Evolutionary conservation across 2,329 filamentous ascomycete genomes (phyloP), one percentile per base, ranked within the genome.

Genomic region (Neodidymelliopsis sp.): DNA sequence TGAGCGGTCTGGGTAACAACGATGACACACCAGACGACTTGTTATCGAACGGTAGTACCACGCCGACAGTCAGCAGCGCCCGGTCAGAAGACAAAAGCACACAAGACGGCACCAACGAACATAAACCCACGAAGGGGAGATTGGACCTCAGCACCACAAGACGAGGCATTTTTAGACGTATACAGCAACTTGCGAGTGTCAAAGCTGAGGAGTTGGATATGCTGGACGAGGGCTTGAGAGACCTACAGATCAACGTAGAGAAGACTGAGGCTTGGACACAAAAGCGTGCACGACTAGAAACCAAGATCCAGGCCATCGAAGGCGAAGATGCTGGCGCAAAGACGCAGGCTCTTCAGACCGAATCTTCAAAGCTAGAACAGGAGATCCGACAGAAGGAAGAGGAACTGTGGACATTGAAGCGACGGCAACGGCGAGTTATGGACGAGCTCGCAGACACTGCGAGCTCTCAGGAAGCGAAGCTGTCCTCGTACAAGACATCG

Each of bases 401-500:
- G 60, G 81, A 82, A 56, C 75, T 92, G 2, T 75, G 79, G 18
- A 78, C 79, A 3, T 77, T 91, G 73, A 84, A 84, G 59, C 80
- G 78, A 35, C 77, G 82, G 20, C 83, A 85, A 57, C 75, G 79
- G n/a, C 81, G 79, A 65, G 70, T 91, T 0, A 73, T 81, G 53
- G 79, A 79, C 2, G 79, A 83, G 61, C 83, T 90, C 34, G 78
- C 82, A 6, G 84, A 87, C 45, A 79, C 84, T 1, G 80, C 81
- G 54, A 91, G 86, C 58, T 79, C 80, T 43, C 77, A 86, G 27
- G 88, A 91, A 66, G 85, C 88, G 2, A 84, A 84, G n/a, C 69
- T 91, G 11, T 89, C 86, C 45, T 86, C 87, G 0, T 91, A 90
- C 67, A 83, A 80, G 15, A 82, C 85, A 1, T 86, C 87, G 4